Conservation (phyloP, 169 alveolate species). For the Theileria parva region DNA sequence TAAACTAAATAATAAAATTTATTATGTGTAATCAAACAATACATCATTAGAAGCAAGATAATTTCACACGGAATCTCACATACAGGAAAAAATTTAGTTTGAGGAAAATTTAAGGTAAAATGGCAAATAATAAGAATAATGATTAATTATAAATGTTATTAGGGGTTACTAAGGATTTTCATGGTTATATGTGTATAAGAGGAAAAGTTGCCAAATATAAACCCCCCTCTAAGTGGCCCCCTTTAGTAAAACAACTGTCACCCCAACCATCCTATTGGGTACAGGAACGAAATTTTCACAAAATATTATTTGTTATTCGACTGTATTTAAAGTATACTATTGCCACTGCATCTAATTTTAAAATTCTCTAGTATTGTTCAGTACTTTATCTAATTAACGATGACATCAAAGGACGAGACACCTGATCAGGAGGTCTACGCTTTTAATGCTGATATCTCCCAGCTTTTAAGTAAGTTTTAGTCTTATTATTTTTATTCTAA, state of each 20-base stretch:
- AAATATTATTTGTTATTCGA: background rate
- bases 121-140: background rate
- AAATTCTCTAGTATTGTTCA: background rate
- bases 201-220: slow-evolving; percentile 8
- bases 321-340: background rate
- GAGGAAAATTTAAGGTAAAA: background rate
- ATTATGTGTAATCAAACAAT: background rate
- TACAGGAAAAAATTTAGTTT: background rate
- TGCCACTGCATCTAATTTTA: background rate
- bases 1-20: background rate
- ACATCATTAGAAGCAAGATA: background rate
- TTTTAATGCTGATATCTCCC: slow-evolving; percentile 98
- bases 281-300: background rate
- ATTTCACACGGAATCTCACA: background rate
- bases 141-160: background rate
- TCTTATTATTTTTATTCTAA: slow-evolving; percentile 1
- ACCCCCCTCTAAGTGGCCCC: slow-evolving; percentile 1
- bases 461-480: slow-evolving; percentile 87
- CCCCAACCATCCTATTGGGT: slow-evolving; percentile 16
- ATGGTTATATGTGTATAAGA: slow-evolving; percentile 8
- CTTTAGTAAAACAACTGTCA: background rate
- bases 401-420: slow-evolving; percentile 48
- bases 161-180: no score
- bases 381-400: background rate
- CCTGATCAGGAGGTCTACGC: slow-evolving; percentile 88